These are phyloP conservation scores for Chaetothyriales sp. DNA, from an alignment of 2,329 filamentous ascomycete species.

Conservation along the genomic window DNA sequence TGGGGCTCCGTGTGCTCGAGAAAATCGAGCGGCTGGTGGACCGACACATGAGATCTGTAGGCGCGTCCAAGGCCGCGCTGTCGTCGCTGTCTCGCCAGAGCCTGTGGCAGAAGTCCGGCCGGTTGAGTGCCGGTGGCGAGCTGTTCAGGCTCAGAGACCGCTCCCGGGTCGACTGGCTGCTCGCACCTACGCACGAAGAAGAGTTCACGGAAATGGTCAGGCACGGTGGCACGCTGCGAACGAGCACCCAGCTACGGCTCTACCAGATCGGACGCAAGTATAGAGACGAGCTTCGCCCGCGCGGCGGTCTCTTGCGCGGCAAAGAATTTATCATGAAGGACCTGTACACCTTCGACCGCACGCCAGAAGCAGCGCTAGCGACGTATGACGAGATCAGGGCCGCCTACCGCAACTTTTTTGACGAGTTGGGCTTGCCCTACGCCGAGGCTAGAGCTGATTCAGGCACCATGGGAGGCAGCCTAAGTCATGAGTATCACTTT, in stretches of 20 bases:
- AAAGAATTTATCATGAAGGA: conserved; percentile 98
- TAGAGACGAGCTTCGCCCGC: conserved; percentile 76
- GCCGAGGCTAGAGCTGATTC: conserved; percentile 80
- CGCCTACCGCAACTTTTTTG: conserved; percentile 65
- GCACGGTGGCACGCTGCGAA: conserved; percentile 44
- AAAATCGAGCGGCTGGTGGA: conserved; percentile 80
- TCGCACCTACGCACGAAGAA: conserved; percentile 91
- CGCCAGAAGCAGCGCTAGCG: conserved; percentile 51
- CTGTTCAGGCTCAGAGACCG: conserved; percentile 61
- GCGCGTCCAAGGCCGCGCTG: conserved; percentile 66
- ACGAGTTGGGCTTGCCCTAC: conserved; percentile 70
- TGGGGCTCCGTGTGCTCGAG: conserved; percentile 74
- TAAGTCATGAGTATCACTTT: conserved; percentile 93
- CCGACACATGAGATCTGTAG: conserved; percentile 65
- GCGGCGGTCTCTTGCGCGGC: conserved; percentile 74
- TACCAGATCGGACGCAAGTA: conserved; percentile 96
- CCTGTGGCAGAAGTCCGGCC: conserved; percentile 72
- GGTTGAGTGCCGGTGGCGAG: conserved; percentile 64
- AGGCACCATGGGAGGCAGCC: conserved; percentile 84
- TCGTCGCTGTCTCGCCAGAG: conserved; percentile 76
- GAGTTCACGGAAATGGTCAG: conserved; percentile 55
- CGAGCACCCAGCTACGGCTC: conserved; percentile 60
- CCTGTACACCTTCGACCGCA: conserved; percentile 83
- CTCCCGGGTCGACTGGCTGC: conserved; percentile 57
- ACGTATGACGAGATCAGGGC: conserved; percentile 65